Conservation (phyloP, 2,329 filamentous ascomycete species). For the Cladosporium sphaerospermum region DNA sequence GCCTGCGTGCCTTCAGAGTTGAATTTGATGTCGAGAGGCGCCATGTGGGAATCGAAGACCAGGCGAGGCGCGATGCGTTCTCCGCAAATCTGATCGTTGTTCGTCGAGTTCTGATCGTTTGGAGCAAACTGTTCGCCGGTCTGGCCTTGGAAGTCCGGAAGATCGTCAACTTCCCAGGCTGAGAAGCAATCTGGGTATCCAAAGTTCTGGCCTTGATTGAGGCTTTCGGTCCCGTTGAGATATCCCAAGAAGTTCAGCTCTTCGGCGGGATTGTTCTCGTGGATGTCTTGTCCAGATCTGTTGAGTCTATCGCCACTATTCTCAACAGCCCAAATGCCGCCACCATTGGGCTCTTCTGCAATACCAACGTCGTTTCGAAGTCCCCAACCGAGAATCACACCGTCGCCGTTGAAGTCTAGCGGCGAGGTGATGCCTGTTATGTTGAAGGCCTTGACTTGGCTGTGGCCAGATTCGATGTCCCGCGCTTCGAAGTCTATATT, state of each 20-base stretch:
- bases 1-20: conserved; percentile 50
- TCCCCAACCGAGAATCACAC: conserved; percentile 56
- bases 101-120: conserved; percentile 36
- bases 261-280: conserved; percentile 43
- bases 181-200: conserved; percentile 67
- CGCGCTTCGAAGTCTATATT: conserved; percentile 56
- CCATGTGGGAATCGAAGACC: conserved; percentile 60
- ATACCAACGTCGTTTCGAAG: conserved; percentile 67
- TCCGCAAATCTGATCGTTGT: conserved; percentile 43
- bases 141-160: conserved; percentile 41
- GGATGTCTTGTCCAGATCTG: conserved; percentile 27
- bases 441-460: conserved; percentile 62
- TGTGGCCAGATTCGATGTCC: conserved; percentile 50
- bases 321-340: conserved; percentile 55
- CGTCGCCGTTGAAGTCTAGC: conserved; percentile 48
- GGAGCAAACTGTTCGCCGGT: conserved; percentile 48
- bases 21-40: conserved; percentile 68
- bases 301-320: conserved; percentile 62
- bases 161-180: conserved; percentile 52
- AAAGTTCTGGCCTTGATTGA: conserved; percentile 50
- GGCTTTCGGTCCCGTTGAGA: conserved; percentile 44
- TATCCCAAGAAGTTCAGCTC: conserved; percentile 67
- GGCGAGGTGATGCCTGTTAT: conserved; percentile 30
- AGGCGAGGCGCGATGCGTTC: conserved; percentile 44
- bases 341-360: conserved; percentile 52